Base-by-base conservation (phyloP, 2,329 filamentous ascomycete species). In the Colletotrichum paranaense region DNA sequence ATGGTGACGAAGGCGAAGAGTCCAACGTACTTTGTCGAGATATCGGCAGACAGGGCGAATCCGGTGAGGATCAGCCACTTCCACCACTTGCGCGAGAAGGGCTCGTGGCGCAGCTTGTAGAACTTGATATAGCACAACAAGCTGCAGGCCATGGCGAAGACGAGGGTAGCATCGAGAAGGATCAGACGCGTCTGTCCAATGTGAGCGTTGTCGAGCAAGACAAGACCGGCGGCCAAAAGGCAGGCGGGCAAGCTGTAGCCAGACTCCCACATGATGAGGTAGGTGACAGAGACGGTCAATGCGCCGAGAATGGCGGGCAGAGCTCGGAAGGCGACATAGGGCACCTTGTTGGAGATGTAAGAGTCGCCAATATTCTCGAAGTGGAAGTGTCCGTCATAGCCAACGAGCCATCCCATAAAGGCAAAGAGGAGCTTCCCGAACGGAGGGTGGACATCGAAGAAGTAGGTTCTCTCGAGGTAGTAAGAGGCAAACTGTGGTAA, bases 341-440 rank as follows among this genome's bases (percentile, higher is more conserved):
- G 97, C 55, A 99, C 95, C 82, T 97, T 97, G 88, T 99, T 98
- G 73, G 92, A 90, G 79, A 98, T 94, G 87, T 99, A 99, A 22
- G 96, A 98, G 83, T 98, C 97, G 80, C 97, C 97, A 83, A 99
- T 99, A 86, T 98, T 99, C 78, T 99, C 97, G 84, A 99, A 99
- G 81, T 98, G 92, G 86, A 98, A 99, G 81, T 95, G 92, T 78
- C 97, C 97, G 86, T 98, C 94, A 83, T 97, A 99, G 80, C 97
- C 97, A 66, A 98, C 94, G 67, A 98, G 90, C 97, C 97, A 99
- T 82, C 97, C 97, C 86, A 98, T 95, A 76, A 98, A 91, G 77
- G 95, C 97, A 82, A 98, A 98, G 63, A 99, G 92, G 74, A 99
- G 95, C 88, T 99, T 99, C 84, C 94, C 97, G 79, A 99, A 97